These are phyloP conservation scores for Sporothrix curviconia DNA, from an alignment of 2,329 filamentous ascomycete genomes.

Conservation along the genomic window DNA sequence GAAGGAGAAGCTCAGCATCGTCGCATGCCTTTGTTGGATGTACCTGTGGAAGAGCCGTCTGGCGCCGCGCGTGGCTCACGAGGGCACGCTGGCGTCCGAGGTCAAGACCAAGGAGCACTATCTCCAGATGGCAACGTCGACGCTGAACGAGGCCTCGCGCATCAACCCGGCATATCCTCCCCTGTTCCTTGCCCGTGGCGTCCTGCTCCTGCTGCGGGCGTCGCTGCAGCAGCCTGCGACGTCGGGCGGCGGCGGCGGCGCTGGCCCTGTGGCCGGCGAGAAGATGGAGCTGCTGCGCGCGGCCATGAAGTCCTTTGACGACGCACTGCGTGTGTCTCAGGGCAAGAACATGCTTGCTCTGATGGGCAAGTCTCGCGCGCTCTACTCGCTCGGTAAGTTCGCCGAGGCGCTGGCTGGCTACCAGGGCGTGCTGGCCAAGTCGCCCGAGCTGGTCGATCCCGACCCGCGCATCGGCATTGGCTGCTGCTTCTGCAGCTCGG, in stretches of 20 bases:
- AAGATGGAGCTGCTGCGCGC: constrained; percentile 72
- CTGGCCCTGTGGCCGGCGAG: constrained; percentile 59
- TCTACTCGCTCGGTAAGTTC: constrained; percentile 82
- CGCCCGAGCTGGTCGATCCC: constrained; percentile 82
- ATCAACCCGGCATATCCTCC: constrained; percentile 90
- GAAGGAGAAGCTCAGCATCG: constrained; percentile 77
- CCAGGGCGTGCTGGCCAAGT: constrained; percentile 78
- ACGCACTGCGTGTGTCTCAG: constrained; percentile 77
- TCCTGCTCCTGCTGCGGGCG: constrained; percentile 79
- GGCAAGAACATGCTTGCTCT: constrained; percentile 87
- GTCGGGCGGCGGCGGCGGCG: constrained; percentile 43
- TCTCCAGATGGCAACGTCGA: constrained; percentile 81
- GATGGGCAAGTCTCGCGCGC: constrained; percentile 79
- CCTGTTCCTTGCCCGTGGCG: constrained; percentile 83
- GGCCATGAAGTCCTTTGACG: constrained; percentile 89
- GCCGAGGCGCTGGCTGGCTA: constrained; percentile 77
- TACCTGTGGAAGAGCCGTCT: constrained; percentile 84
- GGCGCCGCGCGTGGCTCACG: constrained; percentile 57
- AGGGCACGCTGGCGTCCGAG: constrained; percentile 59
- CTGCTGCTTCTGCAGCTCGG: constrained; percentile 94
- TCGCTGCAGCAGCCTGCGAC: constrained; percentile 75
- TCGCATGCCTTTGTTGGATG: constrained; percentile 84
- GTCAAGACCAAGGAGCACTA: constrained; percentile 90
- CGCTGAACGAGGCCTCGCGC: constrained; percentile 89
- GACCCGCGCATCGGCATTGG: constrained; percentile 95